Evolutionary conservation across 805 yeast genomes (phyloP).

Genomic region (Candida railenensis): DNA sequence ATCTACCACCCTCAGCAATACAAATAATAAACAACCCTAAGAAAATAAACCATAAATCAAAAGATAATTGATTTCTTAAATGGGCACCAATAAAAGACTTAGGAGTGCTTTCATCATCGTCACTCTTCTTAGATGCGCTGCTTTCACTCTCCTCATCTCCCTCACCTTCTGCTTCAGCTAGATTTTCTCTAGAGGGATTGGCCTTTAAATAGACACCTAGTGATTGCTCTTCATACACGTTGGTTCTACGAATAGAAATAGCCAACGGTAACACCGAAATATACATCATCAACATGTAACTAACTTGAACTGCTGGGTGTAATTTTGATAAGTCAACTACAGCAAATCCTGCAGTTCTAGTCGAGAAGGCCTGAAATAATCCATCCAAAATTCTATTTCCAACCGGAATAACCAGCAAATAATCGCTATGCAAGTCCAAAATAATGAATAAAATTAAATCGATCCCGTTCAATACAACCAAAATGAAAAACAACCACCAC

Average conservation of each 20-base stretch:
- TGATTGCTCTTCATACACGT: slow-evolving; percentile 96
- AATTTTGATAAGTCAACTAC: slow-evolving; percentile 67
- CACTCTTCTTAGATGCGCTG: slow-evolving; percentile 11
- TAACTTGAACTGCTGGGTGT: slow-evolving; percentile 90
- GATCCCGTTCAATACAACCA: slow-evolving; percentile 67
- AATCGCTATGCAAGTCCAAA: slow-evolving; percentile 60
- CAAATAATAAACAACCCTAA: slow-evolving; percentile 84
- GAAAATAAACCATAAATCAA: slow-evolving; percentile 92
- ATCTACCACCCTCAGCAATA: slow-evolving; percentile 73
- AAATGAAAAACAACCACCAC: slow-evolving; percentile 85
- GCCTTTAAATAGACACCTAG: slow-evolving; percentile 73
- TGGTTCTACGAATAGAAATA: slow-evolving; percentile 92
- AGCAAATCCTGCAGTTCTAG: slow-evolving; percentile 91
- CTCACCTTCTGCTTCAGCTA: not conserved
- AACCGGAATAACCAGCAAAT: slow-evolving; percentile 52
- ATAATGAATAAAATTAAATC: slow-evolving; percentile 82
- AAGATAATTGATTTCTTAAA: slow-evolving; percentile 86
- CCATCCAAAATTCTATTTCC: slow-evolving; percentile 81
- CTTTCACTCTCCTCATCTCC: slow-evolving; percentile 16
- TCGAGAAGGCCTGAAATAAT: slow-evolving; percentile 83
- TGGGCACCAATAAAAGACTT: slow-evolving; percentile 78
- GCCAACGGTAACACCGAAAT: slow-evolving; percentile 96
- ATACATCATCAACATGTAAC: slow-evolving; percentile 97
- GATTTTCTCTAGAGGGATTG: slow-evolving; percentile 7
- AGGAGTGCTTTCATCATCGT: slow-evolving; percentile 42